Evolutionary conservation across 345 rosid genomes (phyloP), one percentile per base, ranked within the genome.

Genomic region (Theobroma cacao): DNA sequence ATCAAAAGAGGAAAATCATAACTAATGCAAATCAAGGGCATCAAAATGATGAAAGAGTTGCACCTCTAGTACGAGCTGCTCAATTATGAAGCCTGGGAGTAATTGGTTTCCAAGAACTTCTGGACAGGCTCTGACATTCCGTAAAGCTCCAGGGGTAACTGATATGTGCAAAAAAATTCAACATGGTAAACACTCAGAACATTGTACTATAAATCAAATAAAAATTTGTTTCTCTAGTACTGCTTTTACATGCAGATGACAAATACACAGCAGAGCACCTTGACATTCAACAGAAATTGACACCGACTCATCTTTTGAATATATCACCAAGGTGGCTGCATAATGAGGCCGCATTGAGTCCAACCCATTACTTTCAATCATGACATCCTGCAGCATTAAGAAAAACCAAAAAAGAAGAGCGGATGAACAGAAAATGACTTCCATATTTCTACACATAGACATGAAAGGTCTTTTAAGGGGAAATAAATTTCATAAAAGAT

Each of bases 41-140:
- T 22, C 24, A 41, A n/a, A 67, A 67, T 67, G 53, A 75, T 10
- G 17, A 74, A 0, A 26, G 26, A n/a, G 33, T 30, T 2, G 4
- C 59, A 91, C 95, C 97, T 91, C 91, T 45, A 93, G 79, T 64
- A 62, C 74, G 18, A 93, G 82, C 71, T 86, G 70, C 75, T 85
- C 78, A 77, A 90, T 68, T 26, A 82, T 74, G n/a, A 75, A 86
- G 56, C 84, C 91, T 18, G 91, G 91, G 78, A 82, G 83, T 82
- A 91, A 63, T 56, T 72, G 78, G 58, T 82, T 79, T 34, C 80
- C 82, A 38, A 72, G 75, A 30, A 55, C 48, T 10, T 73, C 72
- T 78, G 87, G 78, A 64, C 75, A 74, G 72, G 74, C 72, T 45
- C 7, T 70, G 17, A 90, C 82, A 45, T 22, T 68, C 24, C 86